Percentiles rank a stretch among this genome's conserved stretches.
phyloP scores from a whole-genome alignment of 164 flowering plant genomes.

The Brasenia schreberi region DNA sequence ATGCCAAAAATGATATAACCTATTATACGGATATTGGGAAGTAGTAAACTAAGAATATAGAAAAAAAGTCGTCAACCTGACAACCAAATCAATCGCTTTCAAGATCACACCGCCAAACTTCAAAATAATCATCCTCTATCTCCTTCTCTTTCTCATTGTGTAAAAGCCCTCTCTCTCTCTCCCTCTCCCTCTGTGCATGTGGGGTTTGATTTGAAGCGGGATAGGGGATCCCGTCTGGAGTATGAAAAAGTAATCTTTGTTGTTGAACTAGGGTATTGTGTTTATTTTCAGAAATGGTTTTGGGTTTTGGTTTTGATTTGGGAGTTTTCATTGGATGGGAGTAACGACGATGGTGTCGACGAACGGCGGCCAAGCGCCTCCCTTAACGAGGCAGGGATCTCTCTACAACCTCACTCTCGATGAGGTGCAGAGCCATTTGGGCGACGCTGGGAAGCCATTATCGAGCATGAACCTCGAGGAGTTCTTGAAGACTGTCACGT shows the following conservation, averaged over 20 bases:
- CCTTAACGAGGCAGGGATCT: conserved; percentile 12
- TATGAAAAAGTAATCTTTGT: background rate
- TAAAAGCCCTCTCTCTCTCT: too few species aligned
- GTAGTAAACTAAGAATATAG: too few species aligned
- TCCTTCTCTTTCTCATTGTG: too few species aligned
- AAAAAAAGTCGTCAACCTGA: too few species aligned
- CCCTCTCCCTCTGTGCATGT: too few species aligned
- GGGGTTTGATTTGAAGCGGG: too few species aligned
- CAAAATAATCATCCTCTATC: too few species aligned
- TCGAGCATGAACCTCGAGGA: conserved; percentile 24
- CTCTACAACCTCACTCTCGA: conserved; percentile 15
- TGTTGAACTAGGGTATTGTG: background rate
- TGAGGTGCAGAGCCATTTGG: conserved; percentile 21
- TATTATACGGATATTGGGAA: too few species aligned
- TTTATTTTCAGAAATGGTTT: background rate
- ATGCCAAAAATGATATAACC: too few species aligned
- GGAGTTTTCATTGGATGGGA: conserved; percentile 19
- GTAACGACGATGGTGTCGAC: conserved; percentile 14
- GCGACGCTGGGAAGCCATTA: conserved; percentile 15
- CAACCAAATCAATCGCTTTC: too few species aligned
- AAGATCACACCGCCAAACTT: too few species aligned
- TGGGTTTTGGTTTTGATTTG: background rate
- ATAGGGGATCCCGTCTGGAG: background rate
- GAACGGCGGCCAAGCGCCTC: conserved; percentile 8
- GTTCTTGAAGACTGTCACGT: conserved; percentile 17